Percentiles rank a stretch among this genome's conserved stretches.
Conservation (phyloP, 768 basidiomycete species). For the Pleurotus salmoneostramineus region DNA sequence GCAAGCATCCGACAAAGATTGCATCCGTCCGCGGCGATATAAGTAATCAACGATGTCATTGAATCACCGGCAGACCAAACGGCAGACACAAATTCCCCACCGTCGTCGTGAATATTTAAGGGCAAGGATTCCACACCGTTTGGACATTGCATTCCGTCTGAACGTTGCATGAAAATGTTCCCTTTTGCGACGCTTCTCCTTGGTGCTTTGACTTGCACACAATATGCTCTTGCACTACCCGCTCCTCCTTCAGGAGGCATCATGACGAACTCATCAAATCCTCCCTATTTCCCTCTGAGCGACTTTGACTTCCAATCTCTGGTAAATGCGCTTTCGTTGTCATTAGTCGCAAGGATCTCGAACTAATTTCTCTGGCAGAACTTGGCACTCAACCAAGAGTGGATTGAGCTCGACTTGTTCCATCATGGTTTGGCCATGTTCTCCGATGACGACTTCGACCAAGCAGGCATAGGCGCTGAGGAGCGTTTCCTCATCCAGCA, state of each 20-base stretch:
- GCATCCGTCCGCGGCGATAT: too few relatives aligned
- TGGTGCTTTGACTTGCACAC: neutral
- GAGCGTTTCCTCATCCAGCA: slow-evolving; percentile 54
- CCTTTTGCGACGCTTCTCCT: neutral
- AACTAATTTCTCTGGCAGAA: slow-evolving; percentile 23
- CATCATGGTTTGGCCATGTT: slow-evolving; percentile 52
- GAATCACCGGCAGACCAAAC: too few relatives aligned
- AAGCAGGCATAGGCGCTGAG: slow-evolving; percentile 45
- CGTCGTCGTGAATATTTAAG: too few relatives aligned
- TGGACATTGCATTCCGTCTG: too few relatives aligned
- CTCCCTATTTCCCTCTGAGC: slow-evolving; percentile 27
- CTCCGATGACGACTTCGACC: slow-evolving; percentile 51
- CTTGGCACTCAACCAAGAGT: slow-evolving; percentile 60
- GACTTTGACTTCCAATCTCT: slow-evolving; percentile 52
- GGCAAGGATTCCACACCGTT: too few relatives aligned
- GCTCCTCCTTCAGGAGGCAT: neutral
- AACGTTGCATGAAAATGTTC: too few relatives aligned
- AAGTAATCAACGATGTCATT: too few relatives aligned
- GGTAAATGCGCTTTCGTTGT: slow-evolving; percentile 14
- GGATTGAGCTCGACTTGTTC: slow-evolving; percentile 60
- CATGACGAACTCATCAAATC: slow-evolving; percentile 10
- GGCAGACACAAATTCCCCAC: too few relatives aligned
- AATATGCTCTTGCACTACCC: neutral
- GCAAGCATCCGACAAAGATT: too few relatives aligned
- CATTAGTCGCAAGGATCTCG: neutral